Base-by-base conservation (phyloP, 371 early-diverging fungal species). In the Rhizopus delemar region DNA sequence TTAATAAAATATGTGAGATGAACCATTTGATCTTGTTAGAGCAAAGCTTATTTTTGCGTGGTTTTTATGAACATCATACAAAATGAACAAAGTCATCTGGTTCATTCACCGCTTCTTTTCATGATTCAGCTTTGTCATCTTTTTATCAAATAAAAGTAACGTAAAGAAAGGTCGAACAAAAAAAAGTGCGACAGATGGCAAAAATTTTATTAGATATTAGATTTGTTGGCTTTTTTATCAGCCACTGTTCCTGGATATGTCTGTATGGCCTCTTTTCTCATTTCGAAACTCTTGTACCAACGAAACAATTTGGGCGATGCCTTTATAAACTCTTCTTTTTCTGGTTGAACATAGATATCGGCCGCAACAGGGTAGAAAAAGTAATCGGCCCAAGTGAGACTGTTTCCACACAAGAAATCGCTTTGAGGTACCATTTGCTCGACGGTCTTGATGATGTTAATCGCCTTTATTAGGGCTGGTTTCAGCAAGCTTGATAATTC, bases 331-430 rank as follows among this genome's bases (percentile, higher is more conserved):
- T 50, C 46, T 16, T 46, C n/a, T 0, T 34, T 32, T 41, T 73
- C 73, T 5, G 71, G 73, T 31, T 67, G 11, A 28, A 65, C 50
- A 43, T 59, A 73, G 5, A 73, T 29, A 55, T 73, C 73, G 5
- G 73, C 71, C 33, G 71, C 53, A n/a, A 59, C 54, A 11, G 77
- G 77, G 49, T 59, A 76, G 29, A 76, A 51, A 46, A 66, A 73
- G 28, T 66, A 63, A 48, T 76, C 77, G 3, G 77, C 77, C 77
- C 77, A 76, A 32, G 77, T 69, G 22, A 76, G 15, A 12, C 59
- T 22, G 2, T 57, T 45, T 5, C 73, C 73, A 51, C 69, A 69
- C 13, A 73, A 58, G 32, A 59, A 73, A 7, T 57, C 41, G 5
- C 8, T 4, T 8, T 59, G 36, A 3, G 53, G 28, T 13, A 68